Evolutionary conservation across 192 early-diverging fungal genomes (phyloP), one percentile per base, ranked within the genome.

Genomic region (Coemansia sp.): DNA sequence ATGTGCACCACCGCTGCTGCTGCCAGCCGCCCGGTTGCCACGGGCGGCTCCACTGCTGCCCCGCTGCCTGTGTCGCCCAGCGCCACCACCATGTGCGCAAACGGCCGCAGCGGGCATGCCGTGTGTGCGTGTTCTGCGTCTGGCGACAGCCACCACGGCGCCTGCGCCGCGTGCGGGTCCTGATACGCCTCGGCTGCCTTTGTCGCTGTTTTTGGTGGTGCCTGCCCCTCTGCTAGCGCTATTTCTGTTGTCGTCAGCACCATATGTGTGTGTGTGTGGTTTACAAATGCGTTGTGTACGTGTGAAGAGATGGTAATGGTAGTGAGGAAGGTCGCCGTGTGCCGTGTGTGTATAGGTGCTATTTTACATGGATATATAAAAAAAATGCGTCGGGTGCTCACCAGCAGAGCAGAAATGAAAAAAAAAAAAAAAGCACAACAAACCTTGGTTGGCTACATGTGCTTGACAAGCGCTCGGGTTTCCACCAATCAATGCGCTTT

Each of bases 61-160:
- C 44, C 55, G 49, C 42, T 40, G 16, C 46, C 47, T 30, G 53
- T 33, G 47, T 37, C 58, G 28, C 36, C n/a, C 59, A 68, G 49
- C 43, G 61, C 72, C 15, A 76, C 66, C 7, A 76, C 61, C 72
- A 76, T 76, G 59, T 76, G 72, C 14, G 72, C 72, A 65, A 76
- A 76, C 37, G 72, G 72, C 46, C 72, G 65, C 21, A 76, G 55
- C 31, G 72, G 72, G 15, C 72, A 76, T 21, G 72, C 72, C 7
- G 72, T 76, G 37, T 76, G 72, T 30, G 72, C 72, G 40, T 76
- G 72, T 59, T 65, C 66, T 9, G 39, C 49, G 55, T 76, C 72
- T 3, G 72, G 65, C 41, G 61, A 57, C 43, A 76, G 59, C 72
- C 72, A 76, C 72, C 72, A 76, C 31, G 72, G 51, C 48, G 54